Conservation (phyloP, 2,329 filamentous ascomycete species). For the Fusarium sp. region DNA sequence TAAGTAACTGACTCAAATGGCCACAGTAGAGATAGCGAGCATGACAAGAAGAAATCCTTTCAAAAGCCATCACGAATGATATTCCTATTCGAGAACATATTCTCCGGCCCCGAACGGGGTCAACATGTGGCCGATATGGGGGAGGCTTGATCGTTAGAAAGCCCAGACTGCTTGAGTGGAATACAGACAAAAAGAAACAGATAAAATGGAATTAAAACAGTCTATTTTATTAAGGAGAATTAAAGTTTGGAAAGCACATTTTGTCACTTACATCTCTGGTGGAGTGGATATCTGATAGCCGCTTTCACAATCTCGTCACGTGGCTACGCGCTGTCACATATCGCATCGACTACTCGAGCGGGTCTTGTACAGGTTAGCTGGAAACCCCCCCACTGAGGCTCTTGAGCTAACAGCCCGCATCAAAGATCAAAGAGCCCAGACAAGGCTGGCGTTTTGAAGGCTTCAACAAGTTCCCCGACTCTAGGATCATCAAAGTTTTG, state of each 20-base stretch:
- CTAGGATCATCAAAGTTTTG: constrained; percentile 14
- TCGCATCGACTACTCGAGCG: not conserved
- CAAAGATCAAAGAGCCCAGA: constrained; percentile 8
- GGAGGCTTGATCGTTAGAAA: constrained; percentile 4
- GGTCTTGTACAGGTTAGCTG: not conserved
- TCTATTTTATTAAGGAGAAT: not conserved
- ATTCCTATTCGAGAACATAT: constrained; percentile 2
- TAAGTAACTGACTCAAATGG: not conserved
- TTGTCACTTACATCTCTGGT: constrained; percentile 8
- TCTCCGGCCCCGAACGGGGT: constrained; percentile 5
- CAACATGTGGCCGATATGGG: not conserved
- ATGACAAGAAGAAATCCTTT: not conserved
- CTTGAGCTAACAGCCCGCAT: not conserved
- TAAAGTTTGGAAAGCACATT: constrained; percentile 10
- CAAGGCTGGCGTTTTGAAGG: constrained; percentile 36
- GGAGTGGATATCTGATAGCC: not conserved
- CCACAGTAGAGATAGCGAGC: not conserved
- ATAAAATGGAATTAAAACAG: not conserved
- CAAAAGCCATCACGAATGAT: constrained; percentile 2
- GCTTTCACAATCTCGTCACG: constrained; percentile 36
- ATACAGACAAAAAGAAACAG: not conserved
- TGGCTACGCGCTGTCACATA: constrained; percentile 43
- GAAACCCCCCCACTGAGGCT: not conserved
- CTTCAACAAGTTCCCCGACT: constrained; percentile 18
- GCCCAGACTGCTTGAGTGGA: not conserved